Percentiles rank a stretch among this genome's conserved stretches.
phyloP scores from a whole-genome alignment of 225 moss, liverwort and hornwort genomes.

The Climacium dendroides region DNA sequence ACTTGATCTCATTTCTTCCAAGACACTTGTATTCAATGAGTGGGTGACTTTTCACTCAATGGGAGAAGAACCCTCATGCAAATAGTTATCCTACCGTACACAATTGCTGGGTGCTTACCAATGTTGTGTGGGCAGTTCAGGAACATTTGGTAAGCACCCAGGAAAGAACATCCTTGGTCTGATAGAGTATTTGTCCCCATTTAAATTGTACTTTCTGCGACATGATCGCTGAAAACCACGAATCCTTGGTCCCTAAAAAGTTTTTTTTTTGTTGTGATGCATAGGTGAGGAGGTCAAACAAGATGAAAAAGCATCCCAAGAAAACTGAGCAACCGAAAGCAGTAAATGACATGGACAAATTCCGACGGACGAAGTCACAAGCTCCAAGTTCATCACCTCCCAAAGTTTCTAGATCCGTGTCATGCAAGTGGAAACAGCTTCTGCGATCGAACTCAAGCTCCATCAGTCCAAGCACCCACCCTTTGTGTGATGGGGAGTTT shows the following conservation, averaged over 20 bases:
- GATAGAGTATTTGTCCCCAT: background rate
- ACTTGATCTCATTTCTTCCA: background rate
- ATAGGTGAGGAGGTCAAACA: constrained; percentile 21
- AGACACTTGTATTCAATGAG: background rate
- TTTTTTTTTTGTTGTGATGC: background rate
- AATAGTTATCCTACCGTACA: background rate
- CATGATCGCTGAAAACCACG: background rate
- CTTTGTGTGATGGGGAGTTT: background rate
- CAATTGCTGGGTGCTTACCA: background rate
- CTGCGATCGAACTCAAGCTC: constrained; percentile 30
- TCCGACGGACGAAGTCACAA: constrained; percentile 23
- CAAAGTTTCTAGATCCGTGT: background rate
- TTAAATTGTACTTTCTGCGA: background rate
- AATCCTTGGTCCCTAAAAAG: background rate
- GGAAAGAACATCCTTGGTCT: too few relatives aligned
- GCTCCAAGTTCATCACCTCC: background rate
- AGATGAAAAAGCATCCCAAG: background rate
- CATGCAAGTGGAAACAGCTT: constrained; percentile 30
- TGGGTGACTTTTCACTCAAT: background rate
- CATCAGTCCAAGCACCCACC: constrained; percentile 33
- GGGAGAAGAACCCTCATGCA: background rate
- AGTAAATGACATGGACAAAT: background rate
- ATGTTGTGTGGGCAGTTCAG: background rate
- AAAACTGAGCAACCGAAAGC: background rate
- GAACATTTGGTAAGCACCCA: too few relatives aligned